Conservation (phyloP, 768 basidiomycete species). For the Lentinula detonsa region DNA sequence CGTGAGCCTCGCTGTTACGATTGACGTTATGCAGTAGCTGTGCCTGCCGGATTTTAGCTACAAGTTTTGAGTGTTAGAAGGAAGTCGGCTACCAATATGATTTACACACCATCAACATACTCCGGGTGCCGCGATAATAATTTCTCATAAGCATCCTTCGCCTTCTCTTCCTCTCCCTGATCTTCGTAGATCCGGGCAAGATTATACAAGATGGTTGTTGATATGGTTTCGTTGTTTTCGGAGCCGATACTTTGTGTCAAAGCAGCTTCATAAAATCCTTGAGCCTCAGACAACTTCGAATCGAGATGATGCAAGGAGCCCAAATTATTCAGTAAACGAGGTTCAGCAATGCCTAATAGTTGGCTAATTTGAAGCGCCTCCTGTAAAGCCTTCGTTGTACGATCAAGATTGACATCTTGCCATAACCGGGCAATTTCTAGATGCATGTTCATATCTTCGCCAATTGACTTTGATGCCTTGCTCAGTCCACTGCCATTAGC, state of each 20-base stretch:
- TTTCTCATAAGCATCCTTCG: slow-evolving; percentile 84
- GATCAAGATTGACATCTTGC: slow-evolving; percentile 75
- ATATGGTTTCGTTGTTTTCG: slow-evolving; percentile 58
- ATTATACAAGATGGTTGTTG: slow-evolving; percentile 86
- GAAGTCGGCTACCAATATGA: not conserved
- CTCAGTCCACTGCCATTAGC: slow-evolving; percentile 31
- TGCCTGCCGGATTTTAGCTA: slow-evolving; percentile 92
- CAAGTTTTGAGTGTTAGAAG: not conserved
- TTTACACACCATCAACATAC: slow-evolving; percentile 81
- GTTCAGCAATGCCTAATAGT: slow-evolving; percentile 42
- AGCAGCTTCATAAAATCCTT: slow-evolving; percentile 66
- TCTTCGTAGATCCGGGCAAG: slow-evolving; percentile 91
- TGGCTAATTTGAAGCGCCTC: slow-evolving; percentile 68
- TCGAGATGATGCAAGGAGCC: slow-evolving; percentile 72
- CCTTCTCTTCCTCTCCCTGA: slow-evolving; percentile 61
- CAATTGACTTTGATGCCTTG: slow-evolving; percentile 46
- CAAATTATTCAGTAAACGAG: slow-evolving; percentile 76
- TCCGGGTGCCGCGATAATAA: slow-evolving; percentile 89
- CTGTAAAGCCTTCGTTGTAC: slow-evolving; percentile 64
- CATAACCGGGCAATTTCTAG: slow-evolving; percentile 88
- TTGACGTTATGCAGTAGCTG: slow-evolving; percentile 68
- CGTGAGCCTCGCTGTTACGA: slow-evolving; percentile 77
- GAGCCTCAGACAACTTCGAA: slow-evolving; percentile 49
- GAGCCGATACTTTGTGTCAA: slow-evolving; percentile 43
- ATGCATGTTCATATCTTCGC: slow-evolving; percentile 82